These are phyloP conservation scores for Phytophthora macrochlamydospora DNA, from an alignment of 352 stramenopile species.

Conservation along the genomic window DNA sequence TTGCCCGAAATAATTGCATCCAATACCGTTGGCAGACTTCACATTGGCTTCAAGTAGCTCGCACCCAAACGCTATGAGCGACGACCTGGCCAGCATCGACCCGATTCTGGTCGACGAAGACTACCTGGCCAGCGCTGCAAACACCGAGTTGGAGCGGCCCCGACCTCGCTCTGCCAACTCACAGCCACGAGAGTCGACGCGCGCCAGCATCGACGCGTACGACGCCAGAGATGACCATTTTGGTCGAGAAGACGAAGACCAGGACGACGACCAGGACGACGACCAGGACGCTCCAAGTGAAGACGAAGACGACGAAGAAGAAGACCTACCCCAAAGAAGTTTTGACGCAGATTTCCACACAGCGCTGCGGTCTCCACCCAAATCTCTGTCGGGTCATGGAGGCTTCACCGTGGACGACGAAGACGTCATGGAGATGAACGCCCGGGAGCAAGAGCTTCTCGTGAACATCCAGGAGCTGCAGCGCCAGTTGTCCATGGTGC, in stretches of 20 bases:
- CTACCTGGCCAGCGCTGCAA: constrained; percentile 24
- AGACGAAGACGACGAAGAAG: constrained; percentile 18
- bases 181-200: constrained; percentile 18
- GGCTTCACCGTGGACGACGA: constrained; percentile 61
- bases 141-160: constrained; percentile 14
- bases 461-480: constrained; percentile 93
- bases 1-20: too few relatives aligned
- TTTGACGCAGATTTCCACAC: constrained; percentile 12
- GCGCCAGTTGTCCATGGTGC: constrained; percentile 86
- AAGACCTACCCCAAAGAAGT: constrained; percentile 8
- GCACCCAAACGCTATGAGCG: constrained; percentile 21
- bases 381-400: constrained; percentile 17
- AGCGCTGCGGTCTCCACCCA: constrained; percentile 30
- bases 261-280: constrained; percentile 25
- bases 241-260: constrained; percentile 21
- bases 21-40: too few relatives aligned
- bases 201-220: constrained; percentile 42
- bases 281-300: constrained; percentile 22
- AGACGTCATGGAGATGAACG: constrained; percentile 77
- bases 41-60: too few relatives aligned
- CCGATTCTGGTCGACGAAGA: constrained; percentile 40
- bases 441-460: constrained; percentile 86
- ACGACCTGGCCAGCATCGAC: constrained; percentile 23
- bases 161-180: constrained; percentile 1
- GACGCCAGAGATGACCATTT: constrained; percentile 32